These are phyloP conservation scores for Podaxis mareebaensis DNA, from an alignment of 768 basidiomycete species.

Conservation along the genomic window DNA sequence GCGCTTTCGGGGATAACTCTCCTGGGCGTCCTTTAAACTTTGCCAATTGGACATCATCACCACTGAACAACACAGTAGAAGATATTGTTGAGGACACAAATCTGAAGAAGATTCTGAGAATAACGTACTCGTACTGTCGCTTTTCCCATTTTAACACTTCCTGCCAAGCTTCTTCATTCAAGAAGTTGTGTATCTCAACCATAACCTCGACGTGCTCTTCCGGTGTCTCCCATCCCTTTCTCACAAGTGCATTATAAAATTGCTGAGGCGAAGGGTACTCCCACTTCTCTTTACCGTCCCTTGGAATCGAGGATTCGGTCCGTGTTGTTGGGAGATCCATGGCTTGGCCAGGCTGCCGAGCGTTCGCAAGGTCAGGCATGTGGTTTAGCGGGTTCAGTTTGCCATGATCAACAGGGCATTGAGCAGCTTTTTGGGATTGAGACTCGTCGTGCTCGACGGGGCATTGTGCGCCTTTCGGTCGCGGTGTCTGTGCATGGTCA, in stretches of 20 bases:
- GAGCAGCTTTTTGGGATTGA: slow-evolving; percentile 35
- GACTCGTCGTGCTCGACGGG: slow-evolving; percentile 41
- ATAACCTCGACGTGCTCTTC: slow-evolving; percentile 95
- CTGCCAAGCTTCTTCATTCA: slow-evolving; percentile 96
- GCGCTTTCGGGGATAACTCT: slow-evolving; percentile 92
- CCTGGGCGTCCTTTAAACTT: slow-evolving; percentile 90
- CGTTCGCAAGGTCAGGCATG: slow-evolving; percentile 83
- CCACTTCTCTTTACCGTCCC: slow-evolving; percentile 64
- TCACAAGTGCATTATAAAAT: slow-evolving; percentile 94
- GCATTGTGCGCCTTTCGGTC: slow-evolving; percentile 33
- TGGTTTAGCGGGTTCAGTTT: slow-evolving; percentile 76
- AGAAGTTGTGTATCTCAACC: slow-evolving; percentile 97
- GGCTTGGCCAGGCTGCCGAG: slow-evolving; percentile 56
- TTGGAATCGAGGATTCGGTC: slow-evolving; percentile 83
- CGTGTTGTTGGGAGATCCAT: slow-evolving; percentile 70
- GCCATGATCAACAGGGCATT: slow-evolving; percentile 67
- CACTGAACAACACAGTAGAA: slow-evolving; percentile 37
- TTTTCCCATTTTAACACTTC: slow-evolving; percentile 95
- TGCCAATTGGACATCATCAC: slow-evolving; percentile 71
- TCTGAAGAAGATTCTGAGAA: neutral
- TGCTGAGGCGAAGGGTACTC: slow-evolving; percentile 98
- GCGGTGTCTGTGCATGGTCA: slow-evolving; percentile 26
- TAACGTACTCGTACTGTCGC: slow-evolving; percentile 57
- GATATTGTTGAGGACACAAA: slow-evolving; percentile 1
- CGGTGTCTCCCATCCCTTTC: slow-evolving; percentile 97